Conservation (phyloP, 768 basidiomycete species). For the Agrocybe praecox region DNA sequence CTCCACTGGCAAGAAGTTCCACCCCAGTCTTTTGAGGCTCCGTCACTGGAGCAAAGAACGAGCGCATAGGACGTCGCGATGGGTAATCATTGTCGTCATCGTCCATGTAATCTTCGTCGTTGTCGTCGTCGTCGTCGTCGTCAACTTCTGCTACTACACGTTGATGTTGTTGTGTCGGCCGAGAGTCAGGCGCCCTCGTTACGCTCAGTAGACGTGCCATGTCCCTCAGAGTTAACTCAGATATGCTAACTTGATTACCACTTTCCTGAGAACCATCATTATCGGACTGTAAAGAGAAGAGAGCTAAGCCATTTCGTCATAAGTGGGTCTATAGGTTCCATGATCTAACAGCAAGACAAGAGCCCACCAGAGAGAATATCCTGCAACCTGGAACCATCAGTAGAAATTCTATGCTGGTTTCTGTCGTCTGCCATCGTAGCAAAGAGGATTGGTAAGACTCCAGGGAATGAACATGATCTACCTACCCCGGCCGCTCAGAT, state of each 20-base stretch:
- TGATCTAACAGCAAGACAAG: background rate
- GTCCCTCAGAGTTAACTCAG: slow-evolving; percentile 32
- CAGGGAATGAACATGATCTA: background rate
- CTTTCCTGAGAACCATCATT: slow-evolving; percentile 17
- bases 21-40: slow-evolving; percentile 68
- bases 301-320: slow-evolving; percentile 19
- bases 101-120: slow-evolving; percentile 35
- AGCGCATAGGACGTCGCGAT: slow-evolving; percentile 1
- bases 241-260: slow-evolving; percentile 20
- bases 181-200: slow-evolving; percentile 23
- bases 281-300: slow-evolving; percentile 33
- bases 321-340: background rate
- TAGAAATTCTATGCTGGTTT: background rate
- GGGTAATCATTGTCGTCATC: slow-evolving; percentile 40
- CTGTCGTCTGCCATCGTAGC: slow-evolving; percentile 16
- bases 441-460: slow-evolving; percentile 3
- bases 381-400: slow-evolving; percentile 15
- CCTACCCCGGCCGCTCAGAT: slow-evolving; percentile 5
- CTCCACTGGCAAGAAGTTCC: slow-evolving; percentile 70
- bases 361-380: slow-evolving; percentile 21
- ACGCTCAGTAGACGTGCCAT: slow-evolving; percentile 28
- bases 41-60: slow-evolving; percentile 39
- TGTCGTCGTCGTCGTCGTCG: slow-evolving; percentile 36
- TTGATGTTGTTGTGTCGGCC: slow-evolving; percentile 22
- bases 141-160: slow-evolving; percentile 22